phyloP scores from a whole-genome alignment of 2,329 filamentous ascomycete genomes.

The Colletotrichum sp. region DNA sequence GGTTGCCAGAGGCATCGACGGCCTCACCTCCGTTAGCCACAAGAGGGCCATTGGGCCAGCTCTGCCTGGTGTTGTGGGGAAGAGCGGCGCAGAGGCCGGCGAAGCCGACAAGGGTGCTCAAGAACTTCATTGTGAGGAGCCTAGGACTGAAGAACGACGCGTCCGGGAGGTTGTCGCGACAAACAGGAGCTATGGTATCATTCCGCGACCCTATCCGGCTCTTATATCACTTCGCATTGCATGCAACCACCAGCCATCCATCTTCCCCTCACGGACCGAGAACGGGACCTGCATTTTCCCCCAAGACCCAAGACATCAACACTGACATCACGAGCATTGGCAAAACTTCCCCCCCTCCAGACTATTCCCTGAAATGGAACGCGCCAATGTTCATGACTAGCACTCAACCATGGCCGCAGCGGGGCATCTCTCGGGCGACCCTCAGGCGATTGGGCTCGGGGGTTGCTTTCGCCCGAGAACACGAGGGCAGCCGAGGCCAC shows the following conservation, averaged over 20 bases:
- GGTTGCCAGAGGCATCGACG: constrained; percentile 43
- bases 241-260: neutral
- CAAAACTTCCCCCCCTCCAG: neutral
- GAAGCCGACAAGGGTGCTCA: constrained; percentile 19
- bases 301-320: neutral
- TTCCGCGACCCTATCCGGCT: neutral
- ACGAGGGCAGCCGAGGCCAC: neutral
- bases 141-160: neutral
- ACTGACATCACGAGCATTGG: constrained; percentile 19
- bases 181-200: neutral
- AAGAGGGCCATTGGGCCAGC: constrained; percentile 50
- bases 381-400: neutral
- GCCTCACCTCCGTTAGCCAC: constrained; percentile 45
- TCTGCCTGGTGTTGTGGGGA: neutral
- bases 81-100: constrained; percentile 13
- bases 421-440: constrained; percentile 9
- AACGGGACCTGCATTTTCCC: neutral
- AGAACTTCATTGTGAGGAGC: constrained; percentile 21
- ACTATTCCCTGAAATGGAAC: neutral
- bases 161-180: neutral
- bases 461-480: constrained; percentile 1
- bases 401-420: constrained; percentile 7
- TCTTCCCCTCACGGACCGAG: neutral
- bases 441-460: neutral
- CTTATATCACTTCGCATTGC: neutral